A percentile compares a stretch with the other conserved stretches of the same genome.
phyloP scores from a whole-genome alignment of 352 stramenopile species.

The Globisporangium barbulae region DNA sequence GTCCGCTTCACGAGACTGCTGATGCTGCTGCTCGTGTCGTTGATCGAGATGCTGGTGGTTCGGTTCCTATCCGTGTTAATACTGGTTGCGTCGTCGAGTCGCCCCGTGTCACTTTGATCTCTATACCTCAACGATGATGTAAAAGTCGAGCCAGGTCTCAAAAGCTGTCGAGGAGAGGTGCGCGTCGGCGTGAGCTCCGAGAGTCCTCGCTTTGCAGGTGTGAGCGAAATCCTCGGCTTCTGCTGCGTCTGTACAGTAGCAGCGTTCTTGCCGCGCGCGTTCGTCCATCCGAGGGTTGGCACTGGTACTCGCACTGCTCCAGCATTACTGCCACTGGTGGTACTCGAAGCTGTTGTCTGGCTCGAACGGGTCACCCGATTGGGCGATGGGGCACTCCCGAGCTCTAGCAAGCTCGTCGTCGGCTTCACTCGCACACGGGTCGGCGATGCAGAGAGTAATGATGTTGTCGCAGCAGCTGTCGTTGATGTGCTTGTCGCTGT shows the following conservation, averaged over 20 bases:
- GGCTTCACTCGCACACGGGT: conserved; percentile 4
- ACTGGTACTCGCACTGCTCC: neutral
- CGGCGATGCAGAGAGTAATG: neutral
- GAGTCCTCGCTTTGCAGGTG: neutral
- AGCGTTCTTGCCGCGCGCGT: neutral
- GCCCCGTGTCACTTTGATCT: neutral
- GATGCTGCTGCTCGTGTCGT: neutral
- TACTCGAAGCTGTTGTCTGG: neutral
- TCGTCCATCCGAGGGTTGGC: conserved; percentile 9
- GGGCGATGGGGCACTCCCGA: conserved; percentile 10
- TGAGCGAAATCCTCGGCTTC: conserved; percentile 8
- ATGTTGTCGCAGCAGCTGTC: neutral
- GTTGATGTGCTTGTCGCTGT: neutral
- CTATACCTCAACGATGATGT: neutral
- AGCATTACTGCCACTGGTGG: neutral
- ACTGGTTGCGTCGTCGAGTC: neutral
- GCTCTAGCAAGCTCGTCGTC: conserved; percentile 8
- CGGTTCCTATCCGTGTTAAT: neutral
- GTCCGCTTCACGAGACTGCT: conserved; percentile 8
- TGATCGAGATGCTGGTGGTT: conserved; percentile 1
- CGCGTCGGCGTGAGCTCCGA: conserved; percentile 7
- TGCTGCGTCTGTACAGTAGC: neutral
- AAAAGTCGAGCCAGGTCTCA: neutral
- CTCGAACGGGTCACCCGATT: neutral
- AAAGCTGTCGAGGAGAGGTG: conserved; percentile 8